phyloP scores from a whole-genome alignment of 805 yeast genomes.

The Brettanomyces nanus region DNA sequence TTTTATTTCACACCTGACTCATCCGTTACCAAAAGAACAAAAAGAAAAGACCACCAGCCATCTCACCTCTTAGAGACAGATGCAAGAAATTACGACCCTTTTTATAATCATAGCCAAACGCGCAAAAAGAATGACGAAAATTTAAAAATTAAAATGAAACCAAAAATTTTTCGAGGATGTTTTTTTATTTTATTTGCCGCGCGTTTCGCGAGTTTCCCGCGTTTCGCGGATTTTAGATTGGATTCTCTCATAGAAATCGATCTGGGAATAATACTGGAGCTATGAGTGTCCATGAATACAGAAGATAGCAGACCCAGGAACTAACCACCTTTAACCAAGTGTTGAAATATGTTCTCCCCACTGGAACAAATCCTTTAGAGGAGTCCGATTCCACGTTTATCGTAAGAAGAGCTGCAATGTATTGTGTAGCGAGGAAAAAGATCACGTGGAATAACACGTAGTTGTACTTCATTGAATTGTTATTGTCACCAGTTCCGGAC shows the following conservation, averaged over 20 bases:
- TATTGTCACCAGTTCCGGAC: slow-evolving; percentile 17
- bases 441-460: slow-evolving; percentile 84
- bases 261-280: slow-evolving; percentile 93
- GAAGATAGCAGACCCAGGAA: slow-evolving; percentile 82
- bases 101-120: too few relatives aligned
- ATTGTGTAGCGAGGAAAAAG: slow-evolving; percentile 92
- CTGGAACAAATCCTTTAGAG: slow-evolving; percentile 71
- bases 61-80: too few relatives aligned
- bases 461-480: slow-evolving; percentile 63
- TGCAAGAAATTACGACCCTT: too few relatives aligned
- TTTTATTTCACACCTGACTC: too few relatives aligned
- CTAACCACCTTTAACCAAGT: slow-evolving; percentile 90
- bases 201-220: too few relatives aligned
- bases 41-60: too few relatives aligned
- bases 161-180: too few relatives aligned
- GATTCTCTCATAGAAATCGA: slow-evolving; percentile 38
- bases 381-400: slow-evolving; percentile 82
- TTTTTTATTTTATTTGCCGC: too few relatives aligned
- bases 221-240: too few relatives aligned
- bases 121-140: too few relatives aligned
- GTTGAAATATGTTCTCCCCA: slow-evolving; percentile 92
- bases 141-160: too few relatives aligned
- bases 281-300: slow-evolving; percentile 84
- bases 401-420: slow-evolving; percentile 88
- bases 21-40: too few relatives aligned